A percentile compares a stretch with the other conserved stretches of the same genome.
Conservation (phyloP, 768 basidiomycete genomes). For the Favolaschia claudopus region DNA sequence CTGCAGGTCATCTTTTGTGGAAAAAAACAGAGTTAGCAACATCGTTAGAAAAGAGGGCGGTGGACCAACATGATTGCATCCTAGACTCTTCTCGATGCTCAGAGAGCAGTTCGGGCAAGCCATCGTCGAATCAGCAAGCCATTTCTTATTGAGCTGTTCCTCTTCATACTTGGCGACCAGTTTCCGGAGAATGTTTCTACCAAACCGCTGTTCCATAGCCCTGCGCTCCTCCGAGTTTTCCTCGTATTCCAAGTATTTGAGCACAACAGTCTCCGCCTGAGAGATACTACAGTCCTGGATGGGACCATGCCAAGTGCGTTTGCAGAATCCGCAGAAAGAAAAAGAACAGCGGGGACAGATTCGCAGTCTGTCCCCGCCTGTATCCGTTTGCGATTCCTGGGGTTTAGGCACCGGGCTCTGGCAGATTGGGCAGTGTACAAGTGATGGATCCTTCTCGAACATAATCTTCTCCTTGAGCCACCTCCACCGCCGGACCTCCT, state of each 20-base stretch:
- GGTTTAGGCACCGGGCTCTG: constrained; percentile 81
- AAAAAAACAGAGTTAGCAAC: no score
- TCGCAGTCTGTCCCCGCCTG: constrained; percentile 76
- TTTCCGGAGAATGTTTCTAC: constrained; percentile 63
- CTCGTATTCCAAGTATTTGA: constrained; percentile 68
- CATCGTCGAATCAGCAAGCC: constrained; percentile 75
- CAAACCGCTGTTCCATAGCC: constrained; percentile 69
- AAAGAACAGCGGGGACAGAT: constrained; percentile 75
- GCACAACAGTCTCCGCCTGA: constrained; percentile 67
- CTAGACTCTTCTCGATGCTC: constrained; percentile 76
- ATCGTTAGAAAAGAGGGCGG: not conserved
- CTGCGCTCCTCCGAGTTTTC: constrained; percentile 58
- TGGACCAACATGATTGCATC: constrained; percentile 86
- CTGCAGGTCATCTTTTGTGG: constrained; percentile 88
- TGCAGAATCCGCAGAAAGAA: constrained; percentile 87
- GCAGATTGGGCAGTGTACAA: constrained; percentile 85
- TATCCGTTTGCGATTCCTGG: constrained; percentile 55
- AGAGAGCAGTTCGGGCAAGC: constrained; percentile 78
- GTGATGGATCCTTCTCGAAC: constrained; percentile 81
- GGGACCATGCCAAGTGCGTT: constrained; percentile 88
- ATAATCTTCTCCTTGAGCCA: constrained; percentile 78
- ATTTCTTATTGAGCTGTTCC: constrained; percentile 76
- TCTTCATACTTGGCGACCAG: constrained; percentile 73
- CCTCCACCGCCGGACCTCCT: constrained; percentile 74
- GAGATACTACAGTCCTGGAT: constrained; percentile 74